Conservation (phyloP, 345 rosid genomes). For the Bretschneidera sinensis region DNA sequence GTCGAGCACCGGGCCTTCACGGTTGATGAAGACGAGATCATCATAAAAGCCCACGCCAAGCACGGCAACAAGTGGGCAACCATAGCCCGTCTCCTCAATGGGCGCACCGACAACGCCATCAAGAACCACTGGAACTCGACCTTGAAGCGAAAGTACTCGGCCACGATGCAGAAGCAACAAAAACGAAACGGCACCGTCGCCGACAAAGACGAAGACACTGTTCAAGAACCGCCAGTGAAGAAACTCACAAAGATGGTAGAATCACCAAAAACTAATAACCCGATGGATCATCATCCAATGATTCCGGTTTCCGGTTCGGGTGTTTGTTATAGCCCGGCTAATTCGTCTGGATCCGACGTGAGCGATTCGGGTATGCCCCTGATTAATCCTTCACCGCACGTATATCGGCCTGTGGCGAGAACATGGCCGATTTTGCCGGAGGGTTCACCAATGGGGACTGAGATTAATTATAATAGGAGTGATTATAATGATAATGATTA, state of each 20-base stretch:
- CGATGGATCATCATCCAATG: too few species aligned
- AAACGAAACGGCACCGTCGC: not conserved
- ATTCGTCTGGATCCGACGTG: constrained; percentile 34
- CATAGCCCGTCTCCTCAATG: constrained; percentile 47
- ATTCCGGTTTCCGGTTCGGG: too few species aligned
- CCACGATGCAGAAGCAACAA: not conserved
- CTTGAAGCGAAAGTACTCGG: constrained; percentile 32
- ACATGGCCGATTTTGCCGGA: not conserved
- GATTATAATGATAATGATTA: too few species aligned
- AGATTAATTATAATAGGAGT: not conserved
- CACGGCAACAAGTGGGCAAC: constrained; percentile 62
- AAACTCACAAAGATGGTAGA: too few species aligned
- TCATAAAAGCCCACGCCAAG: constrained; percentile 41
- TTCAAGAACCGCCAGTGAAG: constrained; percentile 15
- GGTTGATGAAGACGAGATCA: constrained; percentile 48
- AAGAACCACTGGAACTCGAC: constrained; percentile 72
- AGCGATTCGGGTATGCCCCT: constrained; percentile 31
- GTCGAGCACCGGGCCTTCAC: constrained; percentile 51
- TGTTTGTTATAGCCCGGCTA: not conserved
- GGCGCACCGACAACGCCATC: constrained; percentile 58
- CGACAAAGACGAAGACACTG: constrained; percentile 22
- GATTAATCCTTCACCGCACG: too few species aligned
- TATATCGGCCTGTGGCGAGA: not conserved
- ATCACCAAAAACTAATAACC: too few species aligned
- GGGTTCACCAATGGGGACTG: not conserved